Percentiles rank a stretch among this genome's conserved stretches.
Conservation (phyloP, 1,284 basidiomycete species). For the Fomes fomentarius region DNA sequence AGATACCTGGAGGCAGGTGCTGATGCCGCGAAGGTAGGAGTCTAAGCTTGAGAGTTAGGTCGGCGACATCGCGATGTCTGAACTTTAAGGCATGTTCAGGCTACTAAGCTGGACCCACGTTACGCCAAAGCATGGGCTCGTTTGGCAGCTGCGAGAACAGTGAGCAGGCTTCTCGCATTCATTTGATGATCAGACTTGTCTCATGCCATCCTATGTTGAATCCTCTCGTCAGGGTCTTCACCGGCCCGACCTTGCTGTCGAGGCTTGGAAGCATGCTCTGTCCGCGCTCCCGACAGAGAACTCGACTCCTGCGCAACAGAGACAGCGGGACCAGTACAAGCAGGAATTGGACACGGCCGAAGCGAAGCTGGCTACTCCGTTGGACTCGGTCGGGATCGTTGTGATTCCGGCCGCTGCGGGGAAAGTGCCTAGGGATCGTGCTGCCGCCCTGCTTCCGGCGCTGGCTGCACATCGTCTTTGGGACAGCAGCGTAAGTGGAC, state of each 20-base stretch:
- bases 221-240: conserved; percentile 15
- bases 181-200: not conserved
- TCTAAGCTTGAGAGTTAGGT: too few species aligned
- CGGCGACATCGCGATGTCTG: not conserved
- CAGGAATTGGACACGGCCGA: conserved; percentile 9
- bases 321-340: conserved; percentile 33
- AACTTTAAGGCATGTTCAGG: conserved; percentile 1
- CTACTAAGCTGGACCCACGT: conserved; percentile 32
- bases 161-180: conserved; percentile 21
- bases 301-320: conserved; percentile 27
- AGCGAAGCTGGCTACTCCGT: not conserved
- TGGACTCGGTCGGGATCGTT: not conserved
- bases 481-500: not conserved
- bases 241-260: conserved; percentile 14
- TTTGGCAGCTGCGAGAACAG: conserved; percentile 35
- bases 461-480: not conserved
- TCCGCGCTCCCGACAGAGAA: conserved; percentile 23
- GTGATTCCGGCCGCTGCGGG: not conserved
- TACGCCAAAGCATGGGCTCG: conserved; percentile 42
- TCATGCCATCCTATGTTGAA: too few species aligned
- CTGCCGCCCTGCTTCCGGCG: not conserved
- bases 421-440: not conserved
- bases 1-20: conserved; percentile 10
- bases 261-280: conserved; percentile 27
- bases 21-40: conserved; percentile 16